Conservation (phyloP, 768 basidiomycete species). For the Suillus cothurnatus region DNA sequence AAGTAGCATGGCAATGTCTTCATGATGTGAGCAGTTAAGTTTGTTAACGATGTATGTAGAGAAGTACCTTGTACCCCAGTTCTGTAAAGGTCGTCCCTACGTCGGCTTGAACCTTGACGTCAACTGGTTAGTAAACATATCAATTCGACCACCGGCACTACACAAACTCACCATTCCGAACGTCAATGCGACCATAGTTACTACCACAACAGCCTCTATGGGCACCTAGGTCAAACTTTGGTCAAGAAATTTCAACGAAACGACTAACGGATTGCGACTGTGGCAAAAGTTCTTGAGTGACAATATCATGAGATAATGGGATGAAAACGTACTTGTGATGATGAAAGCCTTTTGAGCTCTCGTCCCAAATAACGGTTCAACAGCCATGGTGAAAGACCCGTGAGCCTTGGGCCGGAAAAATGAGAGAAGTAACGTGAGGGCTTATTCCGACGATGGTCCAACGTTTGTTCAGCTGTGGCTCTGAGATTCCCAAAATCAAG, state of each 20-base stretch:
- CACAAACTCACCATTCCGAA: conserved; percentile 58
- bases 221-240: conserved; percentile 6
- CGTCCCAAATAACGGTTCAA: conserved; percentile 72
- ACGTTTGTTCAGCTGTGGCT: background rate
- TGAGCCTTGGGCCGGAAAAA: conserved; percentile 18
- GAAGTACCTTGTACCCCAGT: conserved; percentile 54
- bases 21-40: conserved; percentile 16
- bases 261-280: conserved; percentile 64
- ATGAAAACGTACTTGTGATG: conserved; percentile 55
- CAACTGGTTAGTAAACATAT: conserved; percentile 5
- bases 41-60: background rate
- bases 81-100: conserved; percentile 20
- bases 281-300: conserved; percentile 10
- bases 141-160: background rate
- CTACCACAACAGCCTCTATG: conserved; percentile 73
- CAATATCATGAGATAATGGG: conserved; percentile 1
- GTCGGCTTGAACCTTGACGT: conserved; percentile 48
- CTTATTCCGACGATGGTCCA: background rate
- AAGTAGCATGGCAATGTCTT: conserved; percentile 86
- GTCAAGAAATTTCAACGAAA: conserved; percentile 1
- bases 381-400: conserved; percentile 52
- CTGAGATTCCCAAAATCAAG: background rate
- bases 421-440: conserved; percentile 13
- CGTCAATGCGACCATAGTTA: conserved; percentile 72
- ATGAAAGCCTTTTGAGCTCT: conserved; percentile 75